Conservation (phyloP, 2,329 filamentous ascomycete genomes). For the Tetracladium maxilliforme region DNA sequence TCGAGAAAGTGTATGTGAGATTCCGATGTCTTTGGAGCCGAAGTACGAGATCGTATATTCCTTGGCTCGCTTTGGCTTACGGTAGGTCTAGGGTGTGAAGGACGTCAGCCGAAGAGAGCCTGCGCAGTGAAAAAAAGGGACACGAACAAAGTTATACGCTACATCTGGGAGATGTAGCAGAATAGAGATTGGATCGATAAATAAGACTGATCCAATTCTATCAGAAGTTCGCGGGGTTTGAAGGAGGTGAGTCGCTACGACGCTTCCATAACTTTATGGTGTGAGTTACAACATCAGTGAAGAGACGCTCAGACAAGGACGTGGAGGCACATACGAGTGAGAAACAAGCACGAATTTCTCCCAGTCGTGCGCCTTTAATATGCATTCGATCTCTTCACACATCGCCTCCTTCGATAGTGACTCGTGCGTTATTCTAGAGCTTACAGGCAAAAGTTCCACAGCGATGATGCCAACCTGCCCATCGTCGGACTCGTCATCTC, state of each 20-base stretch:
- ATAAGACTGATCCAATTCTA: slow-evolving; percentile 31
- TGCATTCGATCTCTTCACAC: slow-evolving; percentile 32
- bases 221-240: slow-evolving; percentile 21
- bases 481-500: slow-evolving; percentile 15
- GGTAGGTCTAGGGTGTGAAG: too few species aligned
- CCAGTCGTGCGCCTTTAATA: slow-evolving; percentile 33
- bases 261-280: slow-evolving; percentile 35
- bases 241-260: slow-evolving; percentile 40
- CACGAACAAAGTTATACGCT: slow-evolving; percentile 51
- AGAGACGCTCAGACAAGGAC: slow-evolving; percentile 2
- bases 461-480: slow-evolving; percentile 41
- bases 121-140: too few species aligned
- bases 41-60: slow-evolving; percentile 47
- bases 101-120: too few species aligned
- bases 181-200: slow-evolving; percentile 46
- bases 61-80: slow-evolving; percentile 29
- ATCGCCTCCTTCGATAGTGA: slow-evolving; percentile 31
- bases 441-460: slow-evolving; percentile 42
- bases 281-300: slow-evolving; percentile 3
- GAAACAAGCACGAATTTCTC: slow-evolving; percentile 35
- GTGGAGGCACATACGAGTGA: too few species aligned
- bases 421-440: slow-evolving; percentile 36
- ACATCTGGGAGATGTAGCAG: slow-evolving; percentile 46
- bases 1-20: slow-evolving; percentile 39
- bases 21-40: slow-evolving; percentile 39